These are phyloP conservation scores for Clonostachys sp. DNA, from an alignment of 2,329 filamentous ascomycete genomes.

Conservation along the genomic window DNA sequence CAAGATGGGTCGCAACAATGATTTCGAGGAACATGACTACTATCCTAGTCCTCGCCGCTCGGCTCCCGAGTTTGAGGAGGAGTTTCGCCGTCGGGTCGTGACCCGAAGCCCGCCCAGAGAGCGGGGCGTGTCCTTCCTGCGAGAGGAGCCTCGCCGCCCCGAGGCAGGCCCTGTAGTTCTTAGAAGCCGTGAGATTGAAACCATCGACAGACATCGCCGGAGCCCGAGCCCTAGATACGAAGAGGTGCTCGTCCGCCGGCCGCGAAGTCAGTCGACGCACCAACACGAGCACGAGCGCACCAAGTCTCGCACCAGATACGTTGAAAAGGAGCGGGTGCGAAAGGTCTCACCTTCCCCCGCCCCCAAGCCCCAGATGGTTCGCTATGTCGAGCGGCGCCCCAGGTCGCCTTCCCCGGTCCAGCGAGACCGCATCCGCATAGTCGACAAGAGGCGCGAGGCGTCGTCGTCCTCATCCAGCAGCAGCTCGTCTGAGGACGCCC, in stretches of 20 bases:
- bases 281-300: not conserved
- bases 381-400: constrained; percentile 35
- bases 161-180: constrained; percentile 50
- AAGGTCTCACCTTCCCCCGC: constrained; percentile 23
- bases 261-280: not conserved
- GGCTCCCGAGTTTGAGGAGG: constrained; percentile 18
- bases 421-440: constrained; percentile 43
- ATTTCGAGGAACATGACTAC: constrained; percentile 41
- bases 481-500: constrained; percentile 49
- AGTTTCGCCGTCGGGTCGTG: constrained; percentile 9
- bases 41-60: constrained; percentile 27
- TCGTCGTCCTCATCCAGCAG: constrained; percentile 24
- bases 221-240: constrained; percentile 31
- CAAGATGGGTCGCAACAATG: constrained; percentile 19
- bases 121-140: constrained; percentile 44
- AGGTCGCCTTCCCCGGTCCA: constrained; percentile 30
- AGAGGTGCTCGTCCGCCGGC: constrained; percentile 1
- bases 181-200: constrained; percentile 50
- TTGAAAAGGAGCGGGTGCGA: constrained; percentile 19
- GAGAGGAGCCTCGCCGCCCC: constrained; percentile 39
- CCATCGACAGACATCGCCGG: constrained; percentile 42
- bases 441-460: constrained; percentile 36
- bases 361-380: constrained; percentile 7
- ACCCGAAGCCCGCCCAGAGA: constrained; percentile 18
- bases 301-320: constrained; percentile 2